A percentile compares a stretch with the other conserved stretches of the same genome.
Conservation (phyloP, 2,329 filamentous ascomycete genomes). For the Phialocephala sp. region DNA sequence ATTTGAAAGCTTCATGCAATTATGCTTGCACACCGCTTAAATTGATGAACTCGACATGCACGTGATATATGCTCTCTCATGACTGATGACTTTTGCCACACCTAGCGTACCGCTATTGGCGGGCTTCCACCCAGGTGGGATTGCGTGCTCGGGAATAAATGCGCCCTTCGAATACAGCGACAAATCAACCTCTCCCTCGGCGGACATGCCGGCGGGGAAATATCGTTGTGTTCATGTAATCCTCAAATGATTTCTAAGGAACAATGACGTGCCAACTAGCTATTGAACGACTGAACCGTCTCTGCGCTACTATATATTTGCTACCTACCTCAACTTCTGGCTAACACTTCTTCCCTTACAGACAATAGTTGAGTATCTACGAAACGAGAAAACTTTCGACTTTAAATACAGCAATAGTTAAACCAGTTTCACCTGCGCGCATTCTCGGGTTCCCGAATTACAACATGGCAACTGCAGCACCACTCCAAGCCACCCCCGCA, state of each 20-base stretch:
- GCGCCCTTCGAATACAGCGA: background rate
- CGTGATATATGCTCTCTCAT: background rate
- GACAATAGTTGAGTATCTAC: background rate
- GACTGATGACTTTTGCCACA: background rate
- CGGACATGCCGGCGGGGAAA: constrained; percentile 16
- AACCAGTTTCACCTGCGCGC: too few species aligned
- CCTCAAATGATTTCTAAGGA: constrained; percentile 21
- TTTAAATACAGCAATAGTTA: background rate
- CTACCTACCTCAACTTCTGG: background rate
- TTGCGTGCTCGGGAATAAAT: constrained; percentile 11
- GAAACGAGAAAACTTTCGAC: background rate
- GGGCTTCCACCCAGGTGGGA: background rate
- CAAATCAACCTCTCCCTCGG: constrained; percentile 12
- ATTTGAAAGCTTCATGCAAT: background rate
- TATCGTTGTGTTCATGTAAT: constrained; percentile 20
- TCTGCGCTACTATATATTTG: constrained; percentile 14
- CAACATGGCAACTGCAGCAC: constrained; percentile 49
- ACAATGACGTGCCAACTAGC: constrained; percentile 18
- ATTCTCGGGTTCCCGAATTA: background rate
- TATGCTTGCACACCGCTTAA: background rate
- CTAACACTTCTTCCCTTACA: background rate
- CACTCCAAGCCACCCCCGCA: constrained; percentile 47
- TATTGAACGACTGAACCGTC: constrained; percentile 10
- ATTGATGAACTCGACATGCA: background rate
- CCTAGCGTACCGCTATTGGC: background rate